phyloP scores from a whole-genome alignment of 305 asterid genomes.

The Fraxinus angustifolia region DNA sequence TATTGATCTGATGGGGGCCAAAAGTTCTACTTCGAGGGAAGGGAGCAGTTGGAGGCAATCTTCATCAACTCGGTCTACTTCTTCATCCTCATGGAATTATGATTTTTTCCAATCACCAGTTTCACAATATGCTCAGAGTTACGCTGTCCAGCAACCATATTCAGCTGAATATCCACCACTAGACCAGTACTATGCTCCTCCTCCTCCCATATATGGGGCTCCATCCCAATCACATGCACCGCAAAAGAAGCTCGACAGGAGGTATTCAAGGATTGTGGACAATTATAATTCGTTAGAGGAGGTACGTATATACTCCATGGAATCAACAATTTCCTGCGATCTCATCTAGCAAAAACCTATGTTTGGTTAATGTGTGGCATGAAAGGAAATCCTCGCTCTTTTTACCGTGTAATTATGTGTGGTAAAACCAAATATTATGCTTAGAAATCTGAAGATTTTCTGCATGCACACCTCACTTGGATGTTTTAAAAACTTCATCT shows the following conservation, averaged over 20 bases:
- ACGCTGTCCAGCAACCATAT: neutral
- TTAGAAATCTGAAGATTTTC: neutral
- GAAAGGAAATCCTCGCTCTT: neutral
- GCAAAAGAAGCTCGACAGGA: constrained; percentile 32
- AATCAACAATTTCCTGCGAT: neutral
- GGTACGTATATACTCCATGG: constrained; percentile 27
- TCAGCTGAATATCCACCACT: neutral
- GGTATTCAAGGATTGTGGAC: constrained; percentile 50
- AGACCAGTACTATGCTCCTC: constrained; percentile 22
- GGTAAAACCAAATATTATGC: neutral
- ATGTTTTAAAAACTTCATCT: neutral
- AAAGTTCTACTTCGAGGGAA: constrained; percentile 30
- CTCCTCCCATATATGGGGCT: constrained; percentile 5
- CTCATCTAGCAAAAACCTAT: neutral
- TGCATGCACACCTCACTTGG: neutral
- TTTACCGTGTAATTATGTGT: neutral
- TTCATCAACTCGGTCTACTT: constrained; percentile 19
- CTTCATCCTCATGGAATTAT: constrained; percentile 31
- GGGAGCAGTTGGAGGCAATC: constrained; percentile 34
- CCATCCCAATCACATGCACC: constrained; percentile 15
- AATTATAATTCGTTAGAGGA: constrained; percentile 38
- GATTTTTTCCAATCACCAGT: constrained; percentile 22
- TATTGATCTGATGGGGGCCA: constrained; percentile 43
- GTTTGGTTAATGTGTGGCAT: neutral
- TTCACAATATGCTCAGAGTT: constrained; percentile 15